Evolutionary conservation across 2,329 filamentous ascomycete genomes (phyloP).

Genomic region (Cercospora sojina): DNA sequence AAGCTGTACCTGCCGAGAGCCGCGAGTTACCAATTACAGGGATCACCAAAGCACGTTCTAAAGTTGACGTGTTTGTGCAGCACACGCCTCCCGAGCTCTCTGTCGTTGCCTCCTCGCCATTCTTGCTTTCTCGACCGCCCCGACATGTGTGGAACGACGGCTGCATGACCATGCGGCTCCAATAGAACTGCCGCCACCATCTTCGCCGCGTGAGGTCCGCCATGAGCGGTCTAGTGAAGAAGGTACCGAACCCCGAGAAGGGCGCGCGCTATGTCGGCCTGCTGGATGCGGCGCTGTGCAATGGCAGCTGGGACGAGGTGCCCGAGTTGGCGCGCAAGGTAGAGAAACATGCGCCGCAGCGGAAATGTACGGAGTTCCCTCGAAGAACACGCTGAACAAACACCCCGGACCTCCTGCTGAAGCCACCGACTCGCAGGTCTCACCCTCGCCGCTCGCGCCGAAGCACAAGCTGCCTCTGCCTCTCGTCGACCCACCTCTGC

Average conservation of each 20-base stretch:
- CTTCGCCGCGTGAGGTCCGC: conserved; percentile 14
- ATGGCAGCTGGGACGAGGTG: conserved; percentile 81
- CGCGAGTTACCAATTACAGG: conserved; percentile 8
- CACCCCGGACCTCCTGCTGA: conserved; percentile 6
- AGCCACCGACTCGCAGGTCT: conserved; percentile 40
- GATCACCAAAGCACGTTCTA: conserved; percentile 10
- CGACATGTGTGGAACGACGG: not conserved
- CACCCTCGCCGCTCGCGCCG: conserved; percentile 48
- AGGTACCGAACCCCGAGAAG: conserved; percentile 53
- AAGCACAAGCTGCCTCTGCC: conserved; percentile 48
- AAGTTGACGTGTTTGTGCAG: conserved; percentile 11
- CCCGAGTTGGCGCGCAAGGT: conserved; percentile 90
- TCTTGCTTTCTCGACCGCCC: not conserved
- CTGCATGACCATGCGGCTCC: conserved; percentile 20
- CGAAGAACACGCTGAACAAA: not conserved
- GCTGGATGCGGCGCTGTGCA: conserved; percentile 83
- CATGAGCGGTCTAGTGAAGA: conserved; percentile 31
- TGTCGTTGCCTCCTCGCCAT: not conserved
- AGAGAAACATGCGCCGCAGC: conserved; percentile 84
- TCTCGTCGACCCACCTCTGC: conserved; percentile 46
- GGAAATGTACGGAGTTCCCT: conserved; percentile 65
- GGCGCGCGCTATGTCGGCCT: conserved; percentile 76
- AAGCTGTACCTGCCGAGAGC: conserved; percentile 2
- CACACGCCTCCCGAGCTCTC: not conserved
- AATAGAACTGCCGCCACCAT: conserved; percentile 19